phyloP scores from a whole-genome alignment of 768 basidiomycete genomes.

The Pisolithus sp. region DNA sequence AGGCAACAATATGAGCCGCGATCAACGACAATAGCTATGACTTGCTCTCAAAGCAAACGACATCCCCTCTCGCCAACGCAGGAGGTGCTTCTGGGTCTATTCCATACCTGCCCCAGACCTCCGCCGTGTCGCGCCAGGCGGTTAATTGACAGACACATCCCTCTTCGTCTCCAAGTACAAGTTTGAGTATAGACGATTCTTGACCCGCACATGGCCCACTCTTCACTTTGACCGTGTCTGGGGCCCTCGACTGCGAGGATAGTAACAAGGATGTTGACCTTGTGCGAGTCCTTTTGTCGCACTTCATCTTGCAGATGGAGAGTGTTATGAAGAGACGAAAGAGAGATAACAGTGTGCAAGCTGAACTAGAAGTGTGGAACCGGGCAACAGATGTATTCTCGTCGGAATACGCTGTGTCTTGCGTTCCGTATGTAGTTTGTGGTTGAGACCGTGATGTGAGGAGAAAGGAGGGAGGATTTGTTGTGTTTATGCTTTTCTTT shows the following conservation, averaged over 20 bases:
- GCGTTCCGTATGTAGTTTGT: conserved; percentile 31
- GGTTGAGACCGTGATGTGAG: conserved; percentile 23
- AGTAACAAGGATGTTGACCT: conserved; percentile 56
- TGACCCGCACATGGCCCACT: conserved; percentile 66
- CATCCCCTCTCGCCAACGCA: conserved; percentile 57
- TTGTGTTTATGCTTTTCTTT: not conserved
- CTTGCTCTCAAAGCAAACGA: conserved; percentile 66
- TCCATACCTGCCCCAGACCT: conserved; percentile 54
- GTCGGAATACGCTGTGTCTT: conserved; percentile 53
- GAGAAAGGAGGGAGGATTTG: conserved; percentile 20
- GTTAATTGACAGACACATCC: conserved; percentile 65
- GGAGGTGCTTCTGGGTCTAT: conserved; percentile 26
- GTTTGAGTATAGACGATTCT: conserved; percentile 58
- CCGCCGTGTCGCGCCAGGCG: conserved; percentile 74
- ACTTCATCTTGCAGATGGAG: conserved; percentile 2
- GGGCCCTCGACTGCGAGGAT: conserved; percentile 74
- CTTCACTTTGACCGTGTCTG: conserved; percentile 60
- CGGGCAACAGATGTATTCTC: conserved; percentile 39
- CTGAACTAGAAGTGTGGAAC: conserved; percentile 75
- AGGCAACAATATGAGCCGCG: not conserved
- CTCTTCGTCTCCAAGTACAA: conserved; percentile 70
- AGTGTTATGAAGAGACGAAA: conserved; percentile 34
- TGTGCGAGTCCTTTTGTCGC: conserved; percentile 29
- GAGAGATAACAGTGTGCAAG: conserved; percentile 49
- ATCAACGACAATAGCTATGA: conserved; percentile 3